Base-by-base conservation (phyloP, 2,329 filamentous ascomycete species). In the Alternaria viburni region DNA sequence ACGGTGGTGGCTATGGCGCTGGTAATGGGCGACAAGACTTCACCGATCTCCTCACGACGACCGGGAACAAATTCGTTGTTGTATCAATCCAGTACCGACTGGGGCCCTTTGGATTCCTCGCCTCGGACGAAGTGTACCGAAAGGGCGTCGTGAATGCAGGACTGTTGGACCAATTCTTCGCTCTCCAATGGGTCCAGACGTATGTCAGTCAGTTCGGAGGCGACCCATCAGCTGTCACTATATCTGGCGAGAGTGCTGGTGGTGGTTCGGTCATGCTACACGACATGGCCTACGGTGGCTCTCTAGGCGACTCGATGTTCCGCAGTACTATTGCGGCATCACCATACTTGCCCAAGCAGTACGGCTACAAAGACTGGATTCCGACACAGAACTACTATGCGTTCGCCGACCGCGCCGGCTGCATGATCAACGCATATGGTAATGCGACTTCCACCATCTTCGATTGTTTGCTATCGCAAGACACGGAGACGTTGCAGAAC, bases 261-360 rank as follows among this genome's bases (percentile, higher is more conserved):
- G 25, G 44, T 25, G 57, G 62, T 1, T 57, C 45, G 4, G 23
- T 59, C 50, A 54, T 60, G 43, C 69, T 81, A 9, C 79, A 76
- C 11, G 67, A 73, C 25, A 79, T 79, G 54, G 73, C 78, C 12
- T 75, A 77, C 30, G 76, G 77, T 13, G 77, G 78, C 3, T 66
- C 66, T 4, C 50, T 70, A 19, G 79, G 78, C 7, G 70, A 70
- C 9, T 75, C 77, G 1, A 66, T 81, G 0, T 82, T 81, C 65
- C 61, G 52, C 10, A 80, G 80, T 58, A 79, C 62, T 4, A 74
- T 74, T 10, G 55, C 83, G 2, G 79, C 81, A 1, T 84, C 81
- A 9, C 86, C 87, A 2, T 89, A 86, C 66, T 79, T 87, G 10
- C 85, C 86, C 0, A 83, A 84, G 57, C 85, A 87, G 65, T 87